Percentiles rank a stretch among this genome's conserved stretches.
phyloP scores from a whole-genome alignment of 768 basidiomycete genomes.

The Calocera viscosa region DNA sequence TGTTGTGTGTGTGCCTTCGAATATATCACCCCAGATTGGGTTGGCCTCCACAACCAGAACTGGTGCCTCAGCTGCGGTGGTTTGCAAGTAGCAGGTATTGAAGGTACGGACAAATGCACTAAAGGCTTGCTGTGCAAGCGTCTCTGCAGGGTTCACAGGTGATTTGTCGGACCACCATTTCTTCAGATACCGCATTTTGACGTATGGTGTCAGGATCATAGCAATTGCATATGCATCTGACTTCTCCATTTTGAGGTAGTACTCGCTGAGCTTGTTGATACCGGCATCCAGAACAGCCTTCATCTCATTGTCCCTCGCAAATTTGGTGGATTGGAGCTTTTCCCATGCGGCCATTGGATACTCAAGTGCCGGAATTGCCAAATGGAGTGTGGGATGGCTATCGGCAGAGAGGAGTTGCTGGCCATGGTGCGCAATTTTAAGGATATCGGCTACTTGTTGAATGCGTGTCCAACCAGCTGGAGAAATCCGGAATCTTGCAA shows the following conservation, averaged over 20 bases:
- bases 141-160: background rate
- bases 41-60: no score
- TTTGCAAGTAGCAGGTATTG: background rate
- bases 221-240: background rate
- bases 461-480: background rate
- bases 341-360: background rate
- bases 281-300: background rate
- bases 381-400: background rate
- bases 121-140: background rate
- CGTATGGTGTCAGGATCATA: background rate
- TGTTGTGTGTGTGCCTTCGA: no score
- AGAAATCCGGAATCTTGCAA: background rate
- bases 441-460: background rate
- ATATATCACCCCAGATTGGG: no score
- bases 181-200: background rate
- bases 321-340: background rate
- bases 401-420: background rate
- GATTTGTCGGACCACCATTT: background rate
- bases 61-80: no score
- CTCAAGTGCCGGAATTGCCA: background rate
- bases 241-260: constrained; percentile 1
- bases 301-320: background rate
- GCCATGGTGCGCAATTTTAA: background rate
- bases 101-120: background rate
- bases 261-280: background rate